Conservation (phyloP, 2,329 filamentous ascomycete genomes). For the Chrysoporthe cubensis region DNA sequence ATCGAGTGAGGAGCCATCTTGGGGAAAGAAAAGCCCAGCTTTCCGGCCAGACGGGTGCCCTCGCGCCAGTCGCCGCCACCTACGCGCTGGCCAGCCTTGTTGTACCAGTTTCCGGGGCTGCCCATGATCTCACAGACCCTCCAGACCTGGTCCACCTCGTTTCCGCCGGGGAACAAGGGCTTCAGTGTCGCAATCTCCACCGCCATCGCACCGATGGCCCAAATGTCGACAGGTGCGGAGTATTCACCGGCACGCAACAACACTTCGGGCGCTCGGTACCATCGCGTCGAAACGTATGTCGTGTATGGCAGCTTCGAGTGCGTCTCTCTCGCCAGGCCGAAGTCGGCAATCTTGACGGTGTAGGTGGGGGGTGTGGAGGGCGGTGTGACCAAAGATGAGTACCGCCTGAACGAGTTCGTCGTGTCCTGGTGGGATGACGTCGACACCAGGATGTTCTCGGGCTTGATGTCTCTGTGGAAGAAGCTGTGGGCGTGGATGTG, state of each 20-base stretch:
- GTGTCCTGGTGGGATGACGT: constrained; percentile 84
- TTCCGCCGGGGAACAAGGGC: constrained; percentile 94
- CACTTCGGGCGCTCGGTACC: constrained; percentile 97
- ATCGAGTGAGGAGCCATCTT: constrained; percentile 99
- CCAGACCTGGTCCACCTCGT: constrained; percentile 99
- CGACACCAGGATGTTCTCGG: constrained; percentile 96
- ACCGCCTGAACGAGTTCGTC: constrained; percentile 84
- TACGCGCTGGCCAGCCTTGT: constrained; percentile 82
- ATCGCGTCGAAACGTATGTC: constrained; percentile 96
- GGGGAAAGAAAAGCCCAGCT: constrained; percentile 97
- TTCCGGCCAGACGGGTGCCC: constrained; percentile 87
- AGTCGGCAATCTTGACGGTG: constrained; percentile 98
- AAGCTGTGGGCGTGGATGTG: constrained; percentile 97
- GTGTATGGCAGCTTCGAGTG: constrained; percentile 97
- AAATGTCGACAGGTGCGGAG: constrained; percentile 96
- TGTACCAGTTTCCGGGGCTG: constrained; percentile 97
- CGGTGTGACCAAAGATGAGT: constrained; percentile 90
- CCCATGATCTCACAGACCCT: constrained; percentile 99
- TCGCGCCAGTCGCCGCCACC: constrained; percentile 98
- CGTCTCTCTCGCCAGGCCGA: constrained; percentile 95
- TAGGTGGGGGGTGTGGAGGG: constrained; percentile 93
- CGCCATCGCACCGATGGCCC: constrained; percentile 98
- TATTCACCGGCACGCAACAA: constrained; percentile 93
- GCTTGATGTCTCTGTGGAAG: constrained; percentile 99
- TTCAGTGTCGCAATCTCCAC: constrained; percentile 97